Percentiles rank a stretch among this genome's conserved stretches.
phyloP scores from a whole-genome alignment of 1,284 basidiomycete species.

The Moesziomyces antarcticus region DNA sequence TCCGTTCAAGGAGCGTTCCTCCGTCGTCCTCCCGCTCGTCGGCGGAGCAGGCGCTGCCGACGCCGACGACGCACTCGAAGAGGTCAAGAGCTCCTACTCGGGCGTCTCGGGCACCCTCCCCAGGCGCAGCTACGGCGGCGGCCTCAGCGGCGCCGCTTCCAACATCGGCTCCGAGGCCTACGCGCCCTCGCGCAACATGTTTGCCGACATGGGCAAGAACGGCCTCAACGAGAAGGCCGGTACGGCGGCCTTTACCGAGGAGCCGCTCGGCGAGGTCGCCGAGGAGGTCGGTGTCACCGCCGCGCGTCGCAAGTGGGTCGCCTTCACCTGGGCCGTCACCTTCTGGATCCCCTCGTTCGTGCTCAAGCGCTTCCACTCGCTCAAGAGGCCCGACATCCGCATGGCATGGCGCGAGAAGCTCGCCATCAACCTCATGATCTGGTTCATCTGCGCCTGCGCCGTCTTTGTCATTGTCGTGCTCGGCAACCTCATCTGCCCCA shows the following conservation, averaged over 20 bases:
- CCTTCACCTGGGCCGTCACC: conserved; percentile 87
- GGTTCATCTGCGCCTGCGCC: conserved; percentile 87
- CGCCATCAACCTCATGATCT: conserved; percentile 90
- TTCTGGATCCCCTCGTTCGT: conserved; percentile 86
- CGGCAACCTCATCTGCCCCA: conserved; percentile 90
- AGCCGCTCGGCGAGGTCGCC: conserved; percentile 74
- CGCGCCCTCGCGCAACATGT: conserved; percentile 93
- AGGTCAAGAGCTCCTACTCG: conserved; percentile 55
- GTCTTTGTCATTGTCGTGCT: conserved; percentile 93
- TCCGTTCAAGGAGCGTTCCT: conserved; percentile 66
- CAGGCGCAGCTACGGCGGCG: conserved; percentile 41
- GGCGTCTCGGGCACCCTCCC: conserved; percentile 37
- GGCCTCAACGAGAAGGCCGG: conserved; percentile 67
- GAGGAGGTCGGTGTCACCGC: conserved; percentile 85
- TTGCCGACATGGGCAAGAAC: conserved; percentile 76
- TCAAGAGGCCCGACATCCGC: conserved; percentile 92
- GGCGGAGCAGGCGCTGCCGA: conserved; percentile 33
- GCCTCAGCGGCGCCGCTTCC: conserved; percentile 38
- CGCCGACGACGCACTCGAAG: conserved; percentile 44
- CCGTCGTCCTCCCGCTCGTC: conserved; percentile 76
- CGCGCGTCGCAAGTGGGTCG: conserved; percentile 86
- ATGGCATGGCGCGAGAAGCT: conserved; percentile 99
- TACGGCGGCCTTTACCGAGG: conserved; percentile 49
- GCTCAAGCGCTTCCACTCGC: conserved; percentile 79
- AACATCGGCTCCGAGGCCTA: conserved; percentile 71